phyloP scores from a whole-genome alignment of 2,329 filamentous ascomycete genomes.

The Talaromyces islandicus region DNA sequence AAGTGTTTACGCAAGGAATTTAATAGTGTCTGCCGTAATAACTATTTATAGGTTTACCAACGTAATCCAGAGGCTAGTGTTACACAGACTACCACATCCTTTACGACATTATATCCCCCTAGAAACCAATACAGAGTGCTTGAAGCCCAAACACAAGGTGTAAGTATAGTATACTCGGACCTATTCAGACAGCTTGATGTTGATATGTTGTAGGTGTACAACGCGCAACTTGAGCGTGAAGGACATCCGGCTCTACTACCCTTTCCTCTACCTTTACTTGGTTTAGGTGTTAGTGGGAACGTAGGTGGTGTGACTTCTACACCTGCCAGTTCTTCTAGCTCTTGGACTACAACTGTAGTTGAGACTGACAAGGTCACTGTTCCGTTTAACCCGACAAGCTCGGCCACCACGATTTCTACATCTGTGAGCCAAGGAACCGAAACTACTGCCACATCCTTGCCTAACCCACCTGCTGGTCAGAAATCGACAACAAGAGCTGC shows the following conservation, averaged over 20 bases:
- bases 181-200: neutral
- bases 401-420: neutral
- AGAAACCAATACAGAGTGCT: constrained; percentile 19
- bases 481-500: neutral
- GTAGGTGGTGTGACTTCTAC: neutral
- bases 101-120: constrained; percentile 34
- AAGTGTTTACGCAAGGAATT: neutral
- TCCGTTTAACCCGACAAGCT: neutral
- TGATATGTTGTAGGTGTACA: constrained; percentile 21
- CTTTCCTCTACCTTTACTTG: constrained; percentile 4
- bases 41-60: neutral
- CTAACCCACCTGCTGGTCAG: neutral
- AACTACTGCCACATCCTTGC: neutral
- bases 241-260: constrained; percentile 19
- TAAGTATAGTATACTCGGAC: constrained; percentile 20
- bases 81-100: constrained; percentile 12
- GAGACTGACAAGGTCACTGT: constrained; percentile 3
- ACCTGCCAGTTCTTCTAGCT: neutral
- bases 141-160: constrained; percentile 22
- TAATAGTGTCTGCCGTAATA: neutral
- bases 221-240: constrained; percentile 23
- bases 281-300: neutral
- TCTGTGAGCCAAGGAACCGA: neutral
- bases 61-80: neutral
- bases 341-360: neutral